phyloP scores from a whole-genome alignment of 2,329 filamentous ascomycete genomes.

The Neonectria hederae region DNA sequence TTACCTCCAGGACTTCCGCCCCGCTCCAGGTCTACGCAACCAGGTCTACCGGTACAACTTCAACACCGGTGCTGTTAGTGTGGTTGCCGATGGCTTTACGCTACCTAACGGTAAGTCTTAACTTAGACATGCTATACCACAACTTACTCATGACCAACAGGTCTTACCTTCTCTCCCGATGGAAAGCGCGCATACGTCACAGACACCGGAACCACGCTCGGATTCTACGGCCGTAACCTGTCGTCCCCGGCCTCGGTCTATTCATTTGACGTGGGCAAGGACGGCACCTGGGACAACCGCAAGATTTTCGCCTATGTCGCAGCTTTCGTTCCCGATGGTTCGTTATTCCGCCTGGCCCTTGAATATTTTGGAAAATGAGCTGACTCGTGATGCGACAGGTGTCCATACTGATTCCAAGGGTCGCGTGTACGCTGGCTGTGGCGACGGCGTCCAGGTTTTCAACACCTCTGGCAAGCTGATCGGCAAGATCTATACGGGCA shows the following conservation, averaged over 20 bases:
- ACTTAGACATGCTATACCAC: accelerated
- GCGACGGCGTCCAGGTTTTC: constrained; percentile 61
- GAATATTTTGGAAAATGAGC: not conserved
- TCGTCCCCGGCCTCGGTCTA: constrained; percentile 55
- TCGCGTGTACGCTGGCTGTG: constrained; percentile 62
- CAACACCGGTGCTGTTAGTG: constrained; percentile 59
- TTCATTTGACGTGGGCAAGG: constrained; percentile 52
- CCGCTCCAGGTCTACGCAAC: constrained; percentile 60
- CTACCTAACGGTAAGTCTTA: constrained; percentile 59
- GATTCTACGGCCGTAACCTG: constrained; percentile 53
- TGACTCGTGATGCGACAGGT: constrained; percentile 47
- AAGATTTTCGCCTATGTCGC: constrained; percentile 66
- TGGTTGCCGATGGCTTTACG: constrained; percentile 66
- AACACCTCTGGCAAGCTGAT: constrained; percentile 56
- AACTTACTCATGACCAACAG: constrained; percentile 37
- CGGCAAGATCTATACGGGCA: constrained; percentile 65
- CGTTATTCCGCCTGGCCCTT: constrained; percentile 14
- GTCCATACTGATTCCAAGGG: constrained; percentile 64
- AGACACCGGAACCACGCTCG: constrained; percentile 61
- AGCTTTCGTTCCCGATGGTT: constrained; percentile 67
- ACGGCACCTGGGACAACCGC: constrained; percentile 58
- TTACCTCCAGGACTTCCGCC: constrained; percentile 66
- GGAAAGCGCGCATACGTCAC: constrained; percentile 63
- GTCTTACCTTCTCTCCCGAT: constrained; percentile 65
- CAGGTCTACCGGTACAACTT: constrained; percentile 68